Percentiles rank a stretch among this genome's conserved stretches.
These are phyloP conservation scores for Apiospora phragmitis DNA, from an alignment of 2,329 filamentous ascomycete genomes.

Conservation along the genomic window DNA sequence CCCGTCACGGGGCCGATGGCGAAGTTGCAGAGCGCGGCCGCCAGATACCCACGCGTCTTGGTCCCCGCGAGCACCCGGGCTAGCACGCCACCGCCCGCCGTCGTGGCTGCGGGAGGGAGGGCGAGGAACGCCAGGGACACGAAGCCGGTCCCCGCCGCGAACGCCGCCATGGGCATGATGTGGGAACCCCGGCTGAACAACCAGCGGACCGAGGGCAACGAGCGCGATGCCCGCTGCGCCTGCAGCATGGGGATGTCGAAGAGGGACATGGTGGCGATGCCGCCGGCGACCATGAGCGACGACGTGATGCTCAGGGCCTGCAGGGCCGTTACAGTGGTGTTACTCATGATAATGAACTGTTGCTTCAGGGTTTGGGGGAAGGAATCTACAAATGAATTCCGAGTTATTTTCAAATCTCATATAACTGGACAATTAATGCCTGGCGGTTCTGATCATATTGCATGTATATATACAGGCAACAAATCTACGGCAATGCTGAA, in stretches of 20 bases:
- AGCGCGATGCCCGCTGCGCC: conserved; percentile 37
- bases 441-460: too few relatives aligned
- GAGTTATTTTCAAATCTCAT: too few relatives aligned
- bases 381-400: neutral
- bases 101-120: neutral
- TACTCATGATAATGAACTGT: neutral
- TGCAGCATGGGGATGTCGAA: conserved; percentile 32
- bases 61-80: neutral
- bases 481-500: neutral
- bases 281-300: conserved; percentile 33
- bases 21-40: conserved; percentile 9
- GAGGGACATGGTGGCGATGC: conserved; percentile 33
- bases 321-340: neutral
- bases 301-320: conserved; percentile 31
- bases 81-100: neutral
- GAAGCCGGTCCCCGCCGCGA: conserved; percentile 31
- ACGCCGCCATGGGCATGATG: conserved; percentile 30
- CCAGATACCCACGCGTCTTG: conserved; percentile 12
- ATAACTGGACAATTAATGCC: too few relatives aligned
- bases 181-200: conserved; percentile 38
- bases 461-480: neutral
- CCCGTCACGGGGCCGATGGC: conserved; percentile 11
- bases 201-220: conserved; percentile 35
- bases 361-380: neutral
- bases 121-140: conserved; percentile 25